Conservation (phyloP, 2,329 filamentous ascomycete genomes). For the Botrytis aclada region DNA sequence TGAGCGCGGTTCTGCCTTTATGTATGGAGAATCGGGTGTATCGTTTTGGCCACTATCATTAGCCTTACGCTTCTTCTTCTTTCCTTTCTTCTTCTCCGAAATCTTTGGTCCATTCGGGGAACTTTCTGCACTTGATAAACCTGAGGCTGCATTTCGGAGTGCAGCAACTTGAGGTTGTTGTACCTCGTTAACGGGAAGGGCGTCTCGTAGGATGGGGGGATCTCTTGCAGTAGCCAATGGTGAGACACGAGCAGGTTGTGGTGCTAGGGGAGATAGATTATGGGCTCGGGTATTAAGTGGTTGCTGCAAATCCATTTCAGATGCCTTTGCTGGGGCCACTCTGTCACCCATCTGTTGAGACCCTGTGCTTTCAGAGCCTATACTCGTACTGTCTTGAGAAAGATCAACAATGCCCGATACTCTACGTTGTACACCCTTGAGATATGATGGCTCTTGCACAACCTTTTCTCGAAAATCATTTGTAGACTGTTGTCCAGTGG, state of each 20-base stretch:
- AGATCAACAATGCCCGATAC: constrained; percentile 20
- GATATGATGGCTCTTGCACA: not conserved
- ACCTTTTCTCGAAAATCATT: constrained; percentile 4
- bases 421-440: constrained; percentile 5
- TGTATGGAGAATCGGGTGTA: constrained; percentile 48
- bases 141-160: constrained; percentile 47
- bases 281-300: constrained; percentile 56
- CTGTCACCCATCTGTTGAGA: constrained; percentile 39
- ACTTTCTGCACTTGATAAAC: constrained; percentile 57
- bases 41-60: constrained; percentile 41
- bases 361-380: constrained; percentile 7
- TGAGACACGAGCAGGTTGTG: constrained; percentile 70
- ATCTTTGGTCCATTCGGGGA: constrained; percentile 51
- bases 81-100: constrained; percentile 51
- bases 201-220: constrained; percentile 34
- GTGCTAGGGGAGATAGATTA: constrained; percentile 69
- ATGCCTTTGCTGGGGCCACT: constrained; percentile 38
- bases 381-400: constrained; percentile 15
- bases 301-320: constrained; percentile 41
- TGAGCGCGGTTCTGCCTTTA: constrained; percentile 64
- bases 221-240: constrained; percentile 49
- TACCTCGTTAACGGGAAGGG: constrained; percentile 30
- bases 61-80: constrained; percentile 51
- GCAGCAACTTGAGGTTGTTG: constrained; percentile 54
- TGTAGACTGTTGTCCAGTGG: constrained; percentile 13